These are phyloP conservation scores for Juglanconis juglandina DNA, from an alignment of 2,329 filamentous ascomycete species.

Conservation along the genomic window DNA sequence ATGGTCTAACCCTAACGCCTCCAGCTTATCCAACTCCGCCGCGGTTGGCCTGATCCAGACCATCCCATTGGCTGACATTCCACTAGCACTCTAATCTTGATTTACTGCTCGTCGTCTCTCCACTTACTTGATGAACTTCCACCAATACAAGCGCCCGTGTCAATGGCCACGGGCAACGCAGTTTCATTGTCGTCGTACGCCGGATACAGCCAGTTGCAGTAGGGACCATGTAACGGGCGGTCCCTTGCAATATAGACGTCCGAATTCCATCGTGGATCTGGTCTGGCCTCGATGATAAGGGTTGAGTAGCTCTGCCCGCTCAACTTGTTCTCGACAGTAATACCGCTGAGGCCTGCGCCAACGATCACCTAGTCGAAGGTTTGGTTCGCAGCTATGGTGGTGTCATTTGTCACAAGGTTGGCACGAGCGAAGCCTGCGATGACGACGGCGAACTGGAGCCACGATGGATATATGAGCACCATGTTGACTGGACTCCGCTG, in stretches of 20 bases:
- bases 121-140: slow-evolving; percentile 24
- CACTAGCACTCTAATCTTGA: background rate
- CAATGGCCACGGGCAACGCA: slow-evolving; percentile 17
- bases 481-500: no score
- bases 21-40: slow-evolving; percentile 22
- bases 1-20: slow-evolving; percentile 22
- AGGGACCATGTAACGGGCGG: slow-evolving; percentile 16
- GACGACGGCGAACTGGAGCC: background rate
- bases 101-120: background rate
- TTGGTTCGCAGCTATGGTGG: slow-evolving; percentile 7
- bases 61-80: slow-evolving; percentile 23
- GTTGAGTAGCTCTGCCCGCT: slow-evolving; percentile 22
- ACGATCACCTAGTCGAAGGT: slow-evolving; percentile 18
- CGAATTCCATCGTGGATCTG: slow-evolving; percentile 23
- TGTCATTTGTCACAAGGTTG: slow-evolving; percentile 21
- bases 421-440: background rate
- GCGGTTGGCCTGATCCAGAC: slow-evolving; percentile 23
- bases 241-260: slow-evolving; percentile 19
- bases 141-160: slow-evolving; percentile 24
- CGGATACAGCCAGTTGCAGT: slow-evolving; percentile 24
- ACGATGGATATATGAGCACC: background rate
- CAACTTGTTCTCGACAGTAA: slow-evolving; percentile 16
- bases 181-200: slow-evolving; percentile 20
- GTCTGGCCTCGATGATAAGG: slow-evolving; percentile 24
- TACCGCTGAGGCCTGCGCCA: slow-evolving; percentile 17